Evolutionary conservation across 2,329 filamentous ascomycete species (phyloP).

Genomic region (Beauveria brongniartii): DNA sequence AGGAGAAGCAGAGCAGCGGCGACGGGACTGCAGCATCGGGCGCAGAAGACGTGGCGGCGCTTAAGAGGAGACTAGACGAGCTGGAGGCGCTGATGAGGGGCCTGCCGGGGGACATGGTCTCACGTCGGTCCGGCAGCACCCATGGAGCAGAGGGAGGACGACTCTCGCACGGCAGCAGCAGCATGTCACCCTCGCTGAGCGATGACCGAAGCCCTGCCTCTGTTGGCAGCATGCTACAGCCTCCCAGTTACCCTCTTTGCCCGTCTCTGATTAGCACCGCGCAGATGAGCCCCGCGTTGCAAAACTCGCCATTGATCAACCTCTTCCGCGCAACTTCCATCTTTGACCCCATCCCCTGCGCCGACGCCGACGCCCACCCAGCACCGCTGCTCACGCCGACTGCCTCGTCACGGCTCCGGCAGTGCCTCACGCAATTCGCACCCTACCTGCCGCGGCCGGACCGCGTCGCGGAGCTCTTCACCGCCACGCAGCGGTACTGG

Average conservation of each 20-base stretch:
- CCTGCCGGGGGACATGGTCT: not conserved
- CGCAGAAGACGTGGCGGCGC: conserved; percentile 5
- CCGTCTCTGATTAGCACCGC: not conserved
- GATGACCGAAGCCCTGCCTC: not conserved
- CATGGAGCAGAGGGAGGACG: not conserved
- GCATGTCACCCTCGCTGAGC: not conserved
- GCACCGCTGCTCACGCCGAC: not conserved
- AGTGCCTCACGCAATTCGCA: conserved; percentile 12
- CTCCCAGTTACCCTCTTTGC: not conserved
- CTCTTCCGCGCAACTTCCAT: conserved; percentile 6
- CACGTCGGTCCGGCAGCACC: not conserved
- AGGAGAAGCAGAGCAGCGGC: conserved; percentile 22
- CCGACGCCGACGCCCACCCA: not conserved
- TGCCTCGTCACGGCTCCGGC: conserved; percentile 2
- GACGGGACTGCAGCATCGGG: not conserved
- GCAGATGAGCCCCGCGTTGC: not conserved
- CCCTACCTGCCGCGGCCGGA: conserved; percentile 7
- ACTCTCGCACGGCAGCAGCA: conserved; percentile 3
- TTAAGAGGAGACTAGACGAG: conserved; percentile 17
- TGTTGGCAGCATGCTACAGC: not conserved
- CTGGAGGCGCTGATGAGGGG: conserved; percentile 19
- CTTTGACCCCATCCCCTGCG: not conserved
- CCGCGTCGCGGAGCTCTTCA: conserved; percentile 15
- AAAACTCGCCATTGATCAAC: not conserved
- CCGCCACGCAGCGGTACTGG: conserved; percentile 19